Conservation (phyloP, 768 basidiomycete genomes). For the Trametes cinnabarina region DNA sequence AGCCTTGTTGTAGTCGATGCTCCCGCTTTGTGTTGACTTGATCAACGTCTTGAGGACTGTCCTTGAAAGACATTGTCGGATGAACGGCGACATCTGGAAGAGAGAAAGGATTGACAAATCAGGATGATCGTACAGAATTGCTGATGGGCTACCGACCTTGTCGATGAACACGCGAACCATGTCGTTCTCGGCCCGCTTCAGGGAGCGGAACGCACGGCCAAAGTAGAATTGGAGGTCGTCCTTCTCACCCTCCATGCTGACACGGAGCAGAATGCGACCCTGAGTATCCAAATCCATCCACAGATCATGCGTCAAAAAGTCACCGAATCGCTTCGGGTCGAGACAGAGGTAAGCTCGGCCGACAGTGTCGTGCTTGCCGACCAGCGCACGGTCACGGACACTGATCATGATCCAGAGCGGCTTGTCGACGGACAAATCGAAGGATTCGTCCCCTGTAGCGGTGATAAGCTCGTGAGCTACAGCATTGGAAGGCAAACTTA, state of each 20-base stretch:
- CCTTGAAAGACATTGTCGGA: conserved; percentile 82
- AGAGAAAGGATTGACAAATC: background rate
- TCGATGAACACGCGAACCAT: conserved; percentile 97
- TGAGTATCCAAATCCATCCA: conserved; percentile 89
- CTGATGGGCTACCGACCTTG: conserved; percentile 65
- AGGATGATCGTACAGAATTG: conserved; percentile 12
- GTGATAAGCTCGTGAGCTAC: background rate
- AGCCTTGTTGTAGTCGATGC: conserved; percentile 87
- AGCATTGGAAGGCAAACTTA: conserved; percentile 36
- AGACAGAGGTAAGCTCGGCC: conserved; percentile 91
- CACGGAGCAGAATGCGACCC: conserved; percentile 80
- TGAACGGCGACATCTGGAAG: conserved; percentile 86
- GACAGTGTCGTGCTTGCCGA: conserved; percentile 91
- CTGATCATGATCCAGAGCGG: conserved; percentile 98
- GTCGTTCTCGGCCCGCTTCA: conserved; percentile 91
- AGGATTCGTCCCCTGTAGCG: conserved; percentile 87
- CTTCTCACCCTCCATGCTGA: conserved; percentile 99
- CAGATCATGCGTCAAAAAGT: conserved; percentile 86
- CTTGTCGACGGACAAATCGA: conserved; percentile 91
- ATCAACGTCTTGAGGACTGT: conserved; percentile 73
- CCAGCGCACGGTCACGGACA: conserved; percentile 82
- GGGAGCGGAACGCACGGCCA: conserved; percentile 87
- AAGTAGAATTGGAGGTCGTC: conserved; percentile 98
- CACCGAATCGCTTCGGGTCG: conserved; percentile 83
- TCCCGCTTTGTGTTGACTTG: conserved; percentile 49